phyloP scores from a whole-genome alignment of 202 grass and related monocot genomes.

The Brachypodium distachyon region DNA sequence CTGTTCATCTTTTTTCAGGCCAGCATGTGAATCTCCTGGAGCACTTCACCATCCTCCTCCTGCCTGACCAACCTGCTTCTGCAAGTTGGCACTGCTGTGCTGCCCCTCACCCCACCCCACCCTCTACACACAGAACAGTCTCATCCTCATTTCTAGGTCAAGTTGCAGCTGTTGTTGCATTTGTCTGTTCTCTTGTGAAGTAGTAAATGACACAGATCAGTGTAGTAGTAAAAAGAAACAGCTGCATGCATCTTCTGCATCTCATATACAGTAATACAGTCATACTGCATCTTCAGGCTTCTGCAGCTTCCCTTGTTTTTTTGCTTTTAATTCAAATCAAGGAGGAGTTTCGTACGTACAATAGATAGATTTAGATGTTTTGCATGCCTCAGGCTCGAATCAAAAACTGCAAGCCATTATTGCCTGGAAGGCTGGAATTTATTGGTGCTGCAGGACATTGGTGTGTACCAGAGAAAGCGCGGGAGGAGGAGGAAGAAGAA shows the following conservation, averaged over 20 bases:
- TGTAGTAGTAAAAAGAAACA: neutral
- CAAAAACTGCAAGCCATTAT: no score
- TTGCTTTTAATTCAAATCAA: no score
- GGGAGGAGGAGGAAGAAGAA: neutral
- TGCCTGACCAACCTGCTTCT: neutral
- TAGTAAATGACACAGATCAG: neutral
- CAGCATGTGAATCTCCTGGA: constrained; percentile 38
- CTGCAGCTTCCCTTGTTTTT: neutral
- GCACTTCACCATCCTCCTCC: neutral
- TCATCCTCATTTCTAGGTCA: constrained; percentile 2
- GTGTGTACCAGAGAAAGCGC: neutral
- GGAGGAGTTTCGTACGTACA: no score
- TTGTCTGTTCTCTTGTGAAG: neutral
- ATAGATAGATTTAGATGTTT: no score
- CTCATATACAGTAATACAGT: no score
- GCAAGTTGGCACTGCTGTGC: constrained; percentile 19
- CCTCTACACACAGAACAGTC: neutral
- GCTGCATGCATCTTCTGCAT: neutral
- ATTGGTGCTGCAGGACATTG: neutral
- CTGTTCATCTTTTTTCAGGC: constrained; percentile 31
- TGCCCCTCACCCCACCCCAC: no score
- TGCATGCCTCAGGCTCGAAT: no score
- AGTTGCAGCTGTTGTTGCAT: neutral
- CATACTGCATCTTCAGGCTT: neutral
- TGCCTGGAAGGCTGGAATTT: neutral